Base-by-base conservation (phyloP, 768 basidiomycete genomes). In the Lactarius deliciosus region DNA sequence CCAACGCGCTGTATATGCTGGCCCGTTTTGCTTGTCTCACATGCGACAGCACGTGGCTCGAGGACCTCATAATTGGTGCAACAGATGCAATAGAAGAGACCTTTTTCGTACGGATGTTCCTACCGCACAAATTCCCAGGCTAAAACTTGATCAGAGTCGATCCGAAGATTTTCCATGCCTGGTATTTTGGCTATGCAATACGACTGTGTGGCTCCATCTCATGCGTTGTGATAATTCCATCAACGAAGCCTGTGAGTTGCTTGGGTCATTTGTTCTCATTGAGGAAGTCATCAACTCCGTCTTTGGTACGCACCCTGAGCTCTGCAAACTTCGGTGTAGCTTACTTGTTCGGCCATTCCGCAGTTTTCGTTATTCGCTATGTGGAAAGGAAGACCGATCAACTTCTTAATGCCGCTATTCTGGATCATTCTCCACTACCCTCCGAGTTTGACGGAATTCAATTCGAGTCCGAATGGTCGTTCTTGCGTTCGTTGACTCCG, bases 391-490 rank as follows among this genome's bases (percentile, higher is more conserved):
- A 86, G 69, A 92, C 98, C 76, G 96, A 98, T 75, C 82, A 86
- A 58, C 78, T 97, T 32, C 81, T 99, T 11, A 95, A 98, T 73
- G 77, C 84, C 1, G 85, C 91, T 0, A 77, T 98, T 58, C 82
- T 99, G 57, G 94, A 98, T 60, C 88, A 91, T 73, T 84, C 89
- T 10, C 84, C 93, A 0, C 80, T 87, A n/a, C 85, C 90, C 2
- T 84, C 86, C 5, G 89, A 91, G 71, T 87, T 94, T 63, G 92
- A 91, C 60, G 83, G 85, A 36, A 81, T 98, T 22, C 89, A 93
- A 69, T 99, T 98, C 73, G 96, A 98, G 77, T 94, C 93, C 6
- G 97, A 98, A 62, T 99, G 97, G 97, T 88, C 90, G 0, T 90
- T 94, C 74, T 77, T 93, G 22, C 84, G 91, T n/a, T 82, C 91